phyloP scores from a whole-genome alignment of 2,329 filamentous ascomycete genomes.

The Blumeriella jaapii region DNA sequence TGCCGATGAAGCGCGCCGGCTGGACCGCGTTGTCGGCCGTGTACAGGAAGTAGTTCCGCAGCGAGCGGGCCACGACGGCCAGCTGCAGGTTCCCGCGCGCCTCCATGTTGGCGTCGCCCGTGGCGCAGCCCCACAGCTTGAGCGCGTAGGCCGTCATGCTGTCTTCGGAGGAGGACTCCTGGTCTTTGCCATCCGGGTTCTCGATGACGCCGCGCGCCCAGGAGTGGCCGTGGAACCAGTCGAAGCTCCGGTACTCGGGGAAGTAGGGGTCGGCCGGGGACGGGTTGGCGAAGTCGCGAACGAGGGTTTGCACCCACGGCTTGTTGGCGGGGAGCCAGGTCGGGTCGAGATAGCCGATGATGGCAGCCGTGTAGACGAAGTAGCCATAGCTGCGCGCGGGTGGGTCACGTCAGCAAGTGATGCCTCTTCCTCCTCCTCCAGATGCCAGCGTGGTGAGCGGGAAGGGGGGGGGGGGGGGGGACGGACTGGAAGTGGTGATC shows the following conservation, averaged over 20 bases:
- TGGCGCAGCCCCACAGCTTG: slow-evolving; percentile 85
- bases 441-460: background rate
- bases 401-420: background rate
- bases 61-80: slow-evolving; percentile 59
- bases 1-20: slow-evolving; percentile 65
- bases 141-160: slow-evolving; percentile 70
- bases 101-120: slow-evolving; percentile 68
- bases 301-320: slow-evolving; percentile 70
- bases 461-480: background rate
- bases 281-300: slow-evolving; percentile 75
- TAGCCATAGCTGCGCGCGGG: slow-evolving; percentile 58
- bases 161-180: slow-evolving; percentile 86
- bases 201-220: slow-evolving; percentile 78
- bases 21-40: slow-evolving; percentile 56
- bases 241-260: slow-evolving; percentile 73
- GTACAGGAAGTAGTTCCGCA: slow-evolving; percentile 78
- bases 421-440: background rate
- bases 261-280: slow-evolving; percentile 60
- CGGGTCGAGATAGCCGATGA: slow-evolving; percentile 70
- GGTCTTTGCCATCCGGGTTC: slow-evolving; percentile 62
- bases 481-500: slow-evolving; percentile 54
- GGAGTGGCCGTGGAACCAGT: slow-evolving; percentile 90
- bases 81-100: slow-evolving; percentile 72
- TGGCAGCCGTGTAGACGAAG: slow-evolving; percentile 75
- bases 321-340: slow-evolving; percentile 63